Evolutionary conservation across 345 rosid genomes (phyloP), one percentile per base, ranked within the genome.

Genomic region (Ceriops tagal): DNA sequence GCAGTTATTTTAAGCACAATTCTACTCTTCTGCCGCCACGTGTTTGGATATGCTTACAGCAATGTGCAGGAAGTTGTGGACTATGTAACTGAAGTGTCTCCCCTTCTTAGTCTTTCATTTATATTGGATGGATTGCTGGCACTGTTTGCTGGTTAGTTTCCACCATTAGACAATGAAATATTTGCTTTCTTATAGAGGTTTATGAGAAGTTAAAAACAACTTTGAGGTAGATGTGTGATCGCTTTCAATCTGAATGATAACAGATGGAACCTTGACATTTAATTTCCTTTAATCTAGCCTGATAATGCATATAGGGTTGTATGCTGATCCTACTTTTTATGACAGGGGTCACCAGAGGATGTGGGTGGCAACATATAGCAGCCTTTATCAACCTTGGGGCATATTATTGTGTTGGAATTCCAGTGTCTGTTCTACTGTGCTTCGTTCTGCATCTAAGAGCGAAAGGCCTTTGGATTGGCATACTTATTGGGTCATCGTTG

Each of bases 401-500:
- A 47, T 78, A 72, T 66, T 81, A 78, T 66, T 8, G 73, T 64
- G 64, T 80, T 59, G 87, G 84, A 66, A 65, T 78, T 61, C 82
- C 84, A 5, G 11, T 78, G 5, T 76, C 77, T 0, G 53, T 68
- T 1, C 15, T 69, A 10, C 37, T 83, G 16, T 80, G 77, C 51
- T 83, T 83, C 57, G 59, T 60, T 16, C 57, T 57, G 13, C 72
- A 73, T 62, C 58, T 73, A 32, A 63, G 55, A 67, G 87, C 76
- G 13, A 72, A 80, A 56, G 87, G 84, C 5, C 77, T 83, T 60
- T 83, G 87, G 84, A 63, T 78, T 49, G 81, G 84, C 5, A 53
- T 81, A 0, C 68, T 78, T 22, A 64, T 67, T n/a, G 87, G 87
- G 1, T 71, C 84, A 1, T 2, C 35, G 26, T 70, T 83, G 51